Evolutionary conservation across 163 green algal genomes (phyloP), one percentile per base, ranked within the genome.

Genomic region (Botryococcus braunii): DNA sequence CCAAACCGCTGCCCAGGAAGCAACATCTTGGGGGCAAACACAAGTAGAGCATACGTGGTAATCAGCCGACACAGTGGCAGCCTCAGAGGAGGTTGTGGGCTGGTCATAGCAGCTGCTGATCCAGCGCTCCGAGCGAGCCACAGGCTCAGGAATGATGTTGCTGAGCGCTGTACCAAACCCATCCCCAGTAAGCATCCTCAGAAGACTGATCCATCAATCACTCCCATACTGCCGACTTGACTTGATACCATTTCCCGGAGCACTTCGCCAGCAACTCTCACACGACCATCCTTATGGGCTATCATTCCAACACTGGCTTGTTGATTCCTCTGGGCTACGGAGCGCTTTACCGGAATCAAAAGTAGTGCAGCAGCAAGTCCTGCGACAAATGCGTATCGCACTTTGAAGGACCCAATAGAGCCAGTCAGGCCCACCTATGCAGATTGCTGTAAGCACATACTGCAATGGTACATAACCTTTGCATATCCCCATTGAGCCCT

Each of bases 321-420:
- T 68, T 86, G 71, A 40, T 95, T 96, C 57, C 66, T 41, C 0
- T 3, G 37, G 2, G 84, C 83, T 37, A 96, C 82, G 64, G 70
- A 72, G 0, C 77, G 76, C 79, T 95, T 96, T 58, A 89, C 43
- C 5, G 90, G 90, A 5, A 96, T 83, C 7, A 96, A 77, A 31
- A 82, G 36, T 32, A 94, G 2, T 34, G 85, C 77, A 25, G 96
- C 69, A 7, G 52, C 65, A 34, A 95, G 75, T 17, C 90, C 90
- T 5, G 83, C 87, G 47, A 91, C 25, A 43, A 93, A 93, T 0
- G 86, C 87, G 46, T 74, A 86, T 21, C 71, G 73, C 0, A 96
- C 88, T 84, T 92, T n/a, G n/a, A n/a, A n/a, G n/a, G n/a, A n/a
- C n/a, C n/a, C n/a, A n/a, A n/a, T n/a, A n/a, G n/a, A n/a, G n/a